Evolutionary conservation across 495 filamentous ascomycete species (phyloP).

Genomic region (Trichodelitschia bisporula): DNA sequence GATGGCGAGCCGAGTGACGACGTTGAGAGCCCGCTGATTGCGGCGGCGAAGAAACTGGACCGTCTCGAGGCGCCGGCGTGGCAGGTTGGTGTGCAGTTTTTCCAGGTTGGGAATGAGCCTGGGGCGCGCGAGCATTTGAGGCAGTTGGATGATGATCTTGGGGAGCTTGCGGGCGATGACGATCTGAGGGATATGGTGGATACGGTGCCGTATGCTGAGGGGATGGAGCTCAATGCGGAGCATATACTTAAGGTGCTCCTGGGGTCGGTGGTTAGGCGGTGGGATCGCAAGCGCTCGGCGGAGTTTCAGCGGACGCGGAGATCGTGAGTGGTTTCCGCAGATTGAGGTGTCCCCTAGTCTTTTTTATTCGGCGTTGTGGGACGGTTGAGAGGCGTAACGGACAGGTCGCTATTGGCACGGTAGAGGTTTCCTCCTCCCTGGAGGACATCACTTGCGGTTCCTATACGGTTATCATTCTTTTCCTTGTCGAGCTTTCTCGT

Average conservation of each 20-base stretch:
- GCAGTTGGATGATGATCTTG: conserved; percentile 59
- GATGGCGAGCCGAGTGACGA: conserved; percentile 76
- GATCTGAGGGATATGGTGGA: conserved; percentile 78
- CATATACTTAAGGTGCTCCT: conserved; percentile 55
- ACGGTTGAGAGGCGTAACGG: too few species aligned
- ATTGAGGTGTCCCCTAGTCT: too few species aligned
- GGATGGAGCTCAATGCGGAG: conserved; percentile 29
- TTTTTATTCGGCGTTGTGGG: too few species aligned
- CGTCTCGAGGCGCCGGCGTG: conserved; percentile 43
- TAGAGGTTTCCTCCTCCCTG: too few species aligned
- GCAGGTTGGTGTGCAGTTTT: conserved; percentile 91
- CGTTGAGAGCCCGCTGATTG: conserved; percentile 43
- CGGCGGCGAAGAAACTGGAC: conserved; percentile 46
- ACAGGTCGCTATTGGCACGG: too few species aligned
- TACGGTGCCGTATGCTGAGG: conserved; percentile 45
- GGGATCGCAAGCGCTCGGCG: conserved; percentile 24
- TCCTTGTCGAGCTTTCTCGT: too few species aligned
- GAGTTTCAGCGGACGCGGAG: conserved; percentile 7
- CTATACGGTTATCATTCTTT: too few species aligned
- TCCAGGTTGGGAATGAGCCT: conserved; percentile 68
- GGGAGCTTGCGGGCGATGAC: conserved; percentile 20
- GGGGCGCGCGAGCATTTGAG: conserved; percentile 36
- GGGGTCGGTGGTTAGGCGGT: conserved; percentile 39
- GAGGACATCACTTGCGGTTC: too few species aligned
- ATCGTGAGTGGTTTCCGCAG: too few species aligned